Conservation (phyloP, 148 eudicot genomes). For the Diospyros kaki region DNA sequence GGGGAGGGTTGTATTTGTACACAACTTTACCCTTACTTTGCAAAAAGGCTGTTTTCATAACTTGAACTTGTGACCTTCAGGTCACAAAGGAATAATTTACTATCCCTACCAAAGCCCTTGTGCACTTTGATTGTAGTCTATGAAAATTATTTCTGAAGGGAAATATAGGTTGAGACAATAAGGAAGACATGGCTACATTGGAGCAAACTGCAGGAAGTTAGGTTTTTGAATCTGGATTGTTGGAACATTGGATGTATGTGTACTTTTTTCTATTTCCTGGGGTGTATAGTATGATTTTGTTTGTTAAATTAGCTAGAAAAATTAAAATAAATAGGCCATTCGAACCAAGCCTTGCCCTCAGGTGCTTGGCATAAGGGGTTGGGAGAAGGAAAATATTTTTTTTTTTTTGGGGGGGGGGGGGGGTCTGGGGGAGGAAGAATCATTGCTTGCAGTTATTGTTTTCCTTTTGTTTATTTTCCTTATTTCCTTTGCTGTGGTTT, state of each 20-base stretch:
- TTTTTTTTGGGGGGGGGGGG: no score
- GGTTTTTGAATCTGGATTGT: neutral
- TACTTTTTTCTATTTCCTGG: neutral
- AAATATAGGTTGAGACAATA: no score
- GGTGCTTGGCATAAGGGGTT: neutral
- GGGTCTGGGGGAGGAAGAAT: neutral
- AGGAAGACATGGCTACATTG: no score
- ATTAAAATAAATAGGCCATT: neutral
- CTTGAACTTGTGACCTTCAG: no score
- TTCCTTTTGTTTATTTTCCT: neutral
- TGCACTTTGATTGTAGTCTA: no score
- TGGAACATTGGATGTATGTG: neutral
- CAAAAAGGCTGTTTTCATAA: no score
- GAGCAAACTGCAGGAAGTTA: no score
- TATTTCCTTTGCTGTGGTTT: neutral
- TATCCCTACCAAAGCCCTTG: no score
- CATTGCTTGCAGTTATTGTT: neutral
- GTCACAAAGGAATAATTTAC: no score
- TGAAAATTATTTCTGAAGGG: no score
- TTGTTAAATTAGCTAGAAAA: neutral
- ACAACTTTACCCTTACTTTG: no score
- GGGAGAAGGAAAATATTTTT: neutral
- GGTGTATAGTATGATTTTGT: neutral
- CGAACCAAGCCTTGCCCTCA: neutral
- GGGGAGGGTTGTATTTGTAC: no score